These are phyloP conservation scores for Syncephalastrum contaminatum DNA, from an alignment of 371 early-diverging fungal genomes.

Conservation along the genomic window DNA sequence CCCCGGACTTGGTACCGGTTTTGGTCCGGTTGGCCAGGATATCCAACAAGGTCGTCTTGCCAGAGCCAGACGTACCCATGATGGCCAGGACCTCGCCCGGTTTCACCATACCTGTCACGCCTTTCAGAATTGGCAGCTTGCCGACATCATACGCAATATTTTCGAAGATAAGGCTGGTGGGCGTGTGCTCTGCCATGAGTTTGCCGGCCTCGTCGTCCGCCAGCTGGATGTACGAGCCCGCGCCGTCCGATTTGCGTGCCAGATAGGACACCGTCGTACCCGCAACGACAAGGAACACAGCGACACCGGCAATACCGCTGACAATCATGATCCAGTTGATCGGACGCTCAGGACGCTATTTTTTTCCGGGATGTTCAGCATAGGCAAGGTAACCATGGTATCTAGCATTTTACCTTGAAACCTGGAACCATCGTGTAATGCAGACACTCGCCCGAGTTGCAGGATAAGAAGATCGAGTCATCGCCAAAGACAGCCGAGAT, in stretches of 20 bases:
- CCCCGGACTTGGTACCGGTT: conserved; percentile 59
- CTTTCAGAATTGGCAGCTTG: conserved; percentile 53
- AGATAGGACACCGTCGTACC: conserved; percentile 39
- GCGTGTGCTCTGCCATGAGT: conserved; percentile 73
- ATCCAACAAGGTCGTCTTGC: conserved; percentile 74
- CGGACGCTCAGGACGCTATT: conserved; percentile 50
- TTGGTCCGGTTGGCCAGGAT: conserved; percentile 70
- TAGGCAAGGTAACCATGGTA: too few species aligned
- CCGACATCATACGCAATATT: conserved; percentile 63
- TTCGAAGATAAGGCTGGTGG: conserved; percentile 67
- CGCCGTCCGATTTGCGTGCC: conserved; percentile 33
- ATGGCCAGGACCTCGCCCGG: conserved; percentile 87
- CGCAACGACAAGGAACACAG: conserved; percentile 54
- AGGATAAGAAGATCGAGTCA: conserved; percentile 68
- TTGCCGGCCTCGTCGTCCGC: conserved; percentile 65
- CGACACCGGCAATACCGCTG: conserved; percentile 57
- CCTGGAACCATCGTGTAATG: conserved; percentile 89
- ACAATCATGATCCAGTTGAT: conserved; percentile 62
- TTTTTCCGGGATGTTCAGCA: background rate
- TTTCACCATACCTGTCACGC: conserved; percentile 67
- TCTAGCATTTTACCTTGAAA: conserved; percentile 36
- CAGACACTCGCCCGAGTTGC: conserved; percentile 80
- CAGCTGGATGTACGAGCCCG: conserved; percentile 35
- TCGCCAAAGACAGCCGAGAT: conserved; percentile 75
- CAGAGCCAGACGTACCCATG: conserved; percentile 79